Evolutionary conservation across 2,329 filamentous ascomycete genomes (phyloP), one percentile per base, ranked within the genome.

Genomic region (Colletotrichum sojae): DNA sequence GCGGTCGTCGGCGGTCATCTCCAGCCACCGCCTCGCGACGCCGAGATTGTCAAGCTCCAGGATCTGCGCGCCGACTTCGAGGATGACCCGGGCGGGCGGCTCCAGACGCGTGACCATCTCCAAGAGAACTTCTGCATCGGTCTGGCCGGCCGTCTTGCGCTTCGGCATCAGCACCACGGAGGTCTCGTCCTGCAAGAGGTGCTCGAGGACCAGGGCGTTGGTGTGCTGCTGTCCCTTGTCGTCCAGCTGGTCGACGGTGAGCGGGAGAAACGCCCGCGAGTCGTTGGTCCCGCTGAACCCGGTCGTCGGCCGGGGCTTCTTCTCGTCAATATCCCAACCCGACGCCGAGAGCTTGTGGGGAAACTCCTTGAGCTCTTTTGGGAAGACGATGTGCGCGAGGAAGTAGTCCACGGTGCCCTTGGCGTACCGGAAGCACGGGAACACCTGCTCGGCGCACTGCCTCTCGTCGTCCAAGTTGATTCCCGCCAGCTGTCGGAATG

Each of bases 231-330:
- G 88, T 0, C 79, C 77, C 0, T 77, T 73, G 0, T 91, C 79
- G 40, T 93, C 88, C 0, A 86, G 77, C 36, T 92, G 89, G 0
- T 79, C 73, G 0, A 93, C 83, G 0, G 73, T 78, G 0, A 91
- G 73, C 0, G 91, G 91, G 0, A 94, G 79, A 0, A 90, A 74
- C n/a, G 83, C 80, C 12, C 83, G 78, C 0, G 86, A 88, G 71
- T 94, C 91, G 25, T 89, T 91, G 0, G 91, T 94, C 0, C 91
- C 91, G 63, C 89, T 92, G 73, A 94, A 94, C 0, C 91, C 92
- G 0, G 88, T 90, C 0, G 85, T 89, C 0, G 84, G 82, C 20
- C 88, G 78, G 0, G 18, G 6, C 63, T 85, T 90, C 5, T 55
- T 55, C 45, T 79, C 75, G 0, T 81, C 88, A 18, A 93, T 79